Evolutionary conservation across 805 yeast species (phyloP).

Genomic region (Nadsonia fulvescens): DNA sequence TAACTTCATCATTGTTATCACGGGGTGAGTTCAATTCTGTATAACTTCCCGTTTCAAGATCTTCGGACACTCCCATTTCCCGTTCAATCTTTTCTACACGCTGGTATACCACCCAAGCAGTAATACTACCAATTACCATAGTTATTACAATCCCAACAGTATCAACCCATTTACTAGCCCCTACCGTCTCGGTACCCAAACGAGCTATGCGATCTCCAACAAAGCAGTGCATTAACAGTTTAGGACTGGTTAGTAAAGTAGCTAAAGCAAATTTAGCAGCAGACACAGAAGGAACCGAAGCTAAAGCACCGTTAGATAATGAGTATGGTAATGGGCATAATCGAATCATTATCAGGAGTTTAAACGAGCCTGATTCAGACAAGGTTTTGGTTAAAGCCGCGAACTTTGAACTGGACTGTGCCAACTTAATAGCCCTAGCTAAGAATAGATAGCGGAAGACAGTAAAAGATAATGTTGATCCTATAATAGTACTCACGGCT

Average conservation of each 20-base stretch:
- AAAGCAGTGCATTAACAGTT: slow-evolving; percentile 55
- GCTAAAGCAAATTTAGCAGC: slow-evolving; percentile 49
- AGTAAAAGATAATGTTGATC: slow-evolving; percentile 56
- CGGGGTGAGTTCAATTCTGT: too few relatives aligned
- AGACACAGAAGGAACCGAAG: slow-evolving; percentile 65
- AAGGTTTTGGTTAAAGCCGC: slow-evolving; percentile 59
- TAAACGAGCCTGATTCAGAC: slow-evolving; percentile 50
- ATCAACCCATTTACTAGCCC: slow-evolving; percentile 39
- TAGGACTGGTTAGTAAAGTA: slow-evolving; percentile 63
- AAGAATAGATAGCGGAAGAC: slow-evolving; percentile 27
- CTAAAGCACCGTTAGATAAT: slow-evolving; percentile 78
- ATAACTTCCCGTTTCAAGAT: too few relatives aligned
- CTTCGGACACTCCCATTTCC: too few relatives aligned
- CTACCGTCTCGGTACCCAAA: slow-evolving; percentile 37
- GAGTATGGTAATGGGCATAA: slow-evolving; percentile 90
- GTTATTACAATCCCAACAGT: slow-evolving; percentile 43
- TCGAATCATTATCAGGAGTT: slow-evolving; percentile 53
- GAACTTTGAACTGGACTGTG: slow-evolving; percentile 44
- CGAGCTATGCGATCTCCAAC: slow-evolving; percentile 59
- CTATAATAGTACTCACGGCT: slow-evolving; percentile 48
- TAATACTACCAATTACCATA: slow-evolving; percentile 30
- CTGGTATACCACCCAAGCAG: slow-evolving; percentile 51
- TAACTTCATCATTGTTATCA: too few relatives aligned
- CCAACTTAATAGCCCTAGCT: slow-evolving; percentile 39
- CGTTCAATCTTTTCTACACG: too few relatives aligned